Conservation (phyloP, 805 yeast genomes). For the Yarrowia alimentaria region DNA sequence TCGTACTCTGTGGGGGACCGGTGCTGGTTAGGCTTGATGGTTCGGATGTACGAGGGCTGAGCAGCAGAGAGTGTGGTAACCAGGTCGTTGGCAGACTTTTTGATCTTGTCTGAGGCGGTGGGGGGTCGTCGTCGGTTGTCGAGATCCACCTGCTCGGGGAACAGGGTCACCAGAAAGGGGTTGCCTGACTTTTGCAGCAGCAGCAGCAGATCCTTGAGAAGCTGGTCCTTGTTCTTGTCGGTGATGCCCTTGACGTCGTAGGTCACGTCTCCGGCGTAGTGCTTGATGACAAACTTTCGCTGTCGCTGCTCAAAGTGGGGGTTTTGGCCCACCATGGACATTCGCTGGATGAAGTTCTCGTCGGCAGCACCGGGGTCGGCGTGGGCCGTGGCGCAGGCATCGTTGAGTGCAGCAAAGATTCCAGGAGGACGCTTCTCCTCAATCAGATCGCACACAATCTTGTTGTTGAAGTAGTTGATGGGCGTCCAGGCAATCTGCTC, state of each 20-base stretch:
- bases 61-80: constrained; percentile 87
- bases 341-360: constrained; percentile 89
- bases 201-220: constrained; percentile 83
- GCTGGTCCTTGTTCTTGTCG: constrained; percentile 93
- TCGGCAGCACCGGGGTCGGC: constrained; percentile 97
- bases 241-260: constrained; percentile 89
- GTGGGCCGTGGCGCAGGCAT: constrained; percentile 96
- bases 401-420: constrained; percentile 91
- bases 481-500: constrained; percentile 98
- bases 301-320: constrained; percentile 88
- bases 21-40: constrained; percentile 94
- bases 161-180: constrained; percentile 55
- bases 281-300: constrained; percentile 84
- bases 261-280: constrained; percentile 98
- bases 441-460: constrained; percentile 93
- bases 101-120: constrained; percentile 94
- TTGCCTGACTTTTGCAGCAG: constrained; percentile 71
- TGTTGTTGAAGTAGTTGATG: constrained; percentile 91
- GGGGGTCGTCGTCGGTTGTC: constrained; percentile 83
- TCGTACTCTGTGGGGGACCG: constrained; percentile 89
- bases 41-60: constrained; percentile 95
- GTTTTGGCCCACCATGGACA: constrained; percentile 76
- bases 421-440: constrained; percentile 96
- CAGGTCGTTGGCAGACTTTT: constrained; percentile 81
- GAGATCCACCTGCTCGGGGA: constrained; percentile 62